Evolutionary conservation across 2,329 filamentous ascomycete species (phyloP).

Genomic region (Talaromyces piceae): DNA sequence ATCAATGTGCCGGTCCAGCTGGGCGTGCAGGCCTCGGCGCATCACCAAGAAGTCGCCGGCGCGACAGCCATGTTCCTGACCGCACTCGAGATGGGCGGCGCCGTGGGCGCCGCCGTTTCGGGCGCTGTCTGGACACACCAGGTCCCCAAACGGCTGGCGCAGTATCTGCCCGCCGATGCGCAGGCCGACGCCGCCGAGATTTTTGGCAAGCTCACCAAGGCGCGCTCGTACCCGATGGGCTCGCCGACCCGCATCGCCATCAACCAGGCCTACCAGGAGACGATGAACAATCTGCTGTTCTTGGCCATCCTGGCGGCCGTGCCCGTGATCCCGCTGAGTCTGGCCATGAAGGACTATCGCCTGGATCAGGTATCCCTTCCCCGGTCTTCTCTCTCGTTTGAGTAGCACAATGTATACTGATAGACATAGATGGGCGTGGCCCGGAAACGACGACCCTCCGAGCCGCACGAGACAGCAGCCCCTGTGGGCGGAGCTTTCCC

Average conservation of each 20-base stretch:
- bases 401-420: not conserved
- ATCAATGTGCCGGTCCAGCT: slow-evolving; percentile 54
- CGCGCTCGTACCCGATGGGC: slow-evolving; percentile 52
- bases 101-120: slow-evolving; percentile 53
- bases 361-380: slow-evolving; percentile 41
- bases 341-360: slow-evolving; percentile 52
- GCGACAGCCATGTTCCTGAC: slow-evolving; percentile 56
- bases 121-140: slow-evolving; percentile 58
- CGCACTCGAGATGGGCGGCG: slow-evolving; percentile 53
- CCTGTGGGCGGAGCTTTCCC: not conserved
- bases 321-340: slow-evolving; percentile 50
- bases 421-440: slow-evolving; percentile 22
- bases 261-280: slow-evolving; percentile 57
- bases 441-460: slow-evolving; percentile 7
- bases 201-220: slow-evolving; percentile 46
- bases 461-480: not conserved
- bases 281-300: slow-evolving; percentile 52
- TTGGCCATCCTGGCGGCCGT: slow-evolving; percentile 48
- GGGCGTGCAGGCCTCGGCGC: slow-evolving; percentile 51
- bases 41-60: slow-evolving; percentile 55
- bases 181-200: slow-evolving; percentile 40
- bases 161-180: slow-evolving; percentile 43
- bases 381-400: not conserved
- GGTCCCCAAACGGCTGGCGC: slow-evolving; percentile 45
- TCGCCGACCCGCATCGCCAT: slow-evolving; percentile 53